phyloP scores from a whole-genome alignment of 129 eudicot species.

The sunflower (Helianthus annuus) region HanXRQr2.0-SUNRISE NC_035440.2:11330835-11331334 shows the following conservation, averaged over 20 bases:
- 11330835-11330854: slow-evolving; percentile 33
- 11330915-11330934: slow-evolving; percentile 14
- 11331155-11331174: slow-evolving; percentile 30
- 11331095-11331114: slow-evolving; percentile 49
- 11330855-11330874: slow-evolving; percentile 37
- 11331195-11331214: slow-evolving; percentile 49
- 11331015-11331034: neutral
- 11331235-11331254: slow-evolving; percentile 49
- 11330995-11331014: slow-evolving; percentile 1
- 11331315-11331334: too few relatives aligned
- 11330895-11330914: slow-evolving; percentile 39
- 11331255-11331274: slow-evolving; percentile 58
- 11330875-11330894: slow-evolving; percentile 26
- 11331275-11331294: slow-evolving; percentile 46
- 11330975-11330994: slow-evolving; percentile 33
- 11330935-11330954: slow-evolving; percentile 49
- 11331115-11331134: slow-evolving; percentile 61
- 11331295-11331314: neutral
- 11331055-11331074: slow-evolving; percentile 24
- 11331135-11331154: slow-evolving; percentile 44
- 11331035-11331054: too few relatives aligned
- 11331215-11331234: slow-evolving; percentile 56
- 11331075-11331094: slow-evolving; percentile 48
- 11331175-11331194: slow-evolving; percentile 46
- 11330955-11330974: slow-evolving; percentile 39